Base-by-base conservation (phyloP, 495 filamentous ascomycete genomes). In the Rusavskia elegans region DNA sequence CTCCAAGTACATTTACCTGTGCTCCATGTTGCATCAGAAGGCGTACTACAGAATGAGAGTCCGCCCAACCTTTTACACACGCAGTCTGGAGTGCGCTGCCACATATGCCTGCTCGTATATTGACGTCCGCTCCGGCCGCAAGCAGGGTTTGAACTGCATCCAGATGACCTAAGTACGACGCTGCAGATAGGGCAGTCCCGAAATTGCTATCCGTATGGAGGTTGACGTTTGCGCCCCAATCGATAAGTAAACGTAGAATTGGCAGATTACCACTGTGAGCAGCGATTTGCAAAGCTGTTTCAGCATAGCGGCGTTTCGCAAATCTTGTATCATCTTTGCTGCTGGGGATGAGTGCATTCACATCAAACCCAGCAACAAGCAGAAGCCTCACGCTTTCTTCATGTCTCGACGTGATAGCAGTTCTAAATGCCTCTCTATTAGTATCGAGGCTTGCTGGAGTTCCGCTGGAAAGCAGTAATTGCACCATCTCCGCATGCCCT, bases 241-340 rank as follows among this genome's bases (percentile, higher is more conserved):
- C 41, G 16, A 68, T 55, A 14, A 70, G 58, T 35, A 65, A 36
- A 17, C 55, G 20, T 20, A 73, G 64, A 3, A 64, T 63, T 21
- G 49, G 53, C 51, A 30, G 2, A 50, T 57, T 25, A 20, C 49
- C 54, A 0, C 13, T 3, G 1, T 38, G 3, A 23, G 53, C 54
- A 45, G 66, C 64, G 9, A 40, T 55, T 39, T 61, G 51, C n/a
- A 68, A 52, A 16, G 66, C 64, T 48, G 48, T 62, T n/a, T 45
- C 50, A 49, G 54, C 59, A 14, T 40, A 0, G 7, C 52, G 45
- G 37, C 50, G 44, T 49, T 55, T 45, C n/a, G 32, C 52, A 41
- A 50, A 44, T 21, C 38, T 32, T 13, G 46, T 52, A 46, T 56
- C 63, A 3, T 53, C 55, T 3, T 30, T 8, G 29, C 29, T 30